Percentiles rank a stretch among this genome's conserved stretches.
These are phyloP conservation scores for Paxillus rubicundulus DNA, from an alignment of 768 basidiomycete genomes.

Conservation along the genomic window DNA sequence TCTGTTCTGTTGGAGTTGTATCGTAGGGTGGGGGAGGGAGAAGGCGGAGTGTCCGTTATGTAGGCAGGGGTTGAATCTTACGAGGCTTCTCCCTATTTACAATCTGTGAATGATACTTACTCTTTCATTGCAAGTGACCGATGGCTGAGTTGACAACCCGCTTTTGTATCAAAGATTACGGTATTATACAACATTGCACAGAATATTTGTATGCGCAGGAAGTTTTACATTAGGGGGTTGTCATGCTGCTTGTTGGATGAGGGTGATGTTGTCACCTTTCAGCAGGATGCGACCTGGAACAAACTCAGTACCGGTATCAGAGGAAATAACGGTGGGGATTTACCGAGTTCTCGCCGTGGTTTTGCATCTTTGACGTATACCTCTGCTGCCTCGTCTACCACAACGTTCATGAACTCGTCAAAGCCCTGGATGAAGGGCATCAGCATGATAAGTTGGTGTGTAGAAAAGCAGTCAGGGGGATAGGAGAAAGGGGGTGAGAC, in stretches of 20 bases:
- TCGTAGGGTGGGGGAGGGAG: conserved; percentile 85
- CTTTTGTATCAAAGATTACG: background rate
- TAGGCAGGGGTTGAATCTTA: conserved; percentile 69
- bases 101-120: conserved; percentile 56
- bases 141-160: background rate
- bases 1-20: conserved; percentile 87
- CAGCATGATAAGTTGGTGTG: conserved; percentile 16
- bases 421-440: conserved; percentile 66
- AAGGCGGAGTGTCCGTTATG: conserved; percentile 90
- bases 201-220: conserved; percentile 4
- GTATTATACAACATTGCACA: conserved; percentile 22
- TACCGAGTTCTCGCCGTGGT: conserved; percentile 81
- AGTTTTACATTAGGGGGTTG: conserved; percentile 11
- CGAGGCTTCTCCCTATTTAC: conserved; percentile 75
- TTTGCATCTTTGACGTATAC: conserved; percentile 89
- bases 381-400: conserved; percentile 91
- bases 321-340: conserved; percentile 21
- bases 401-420: conserved; percentile 99
- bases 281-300: conserved; percentile 84
- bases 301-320: conserved; percentile 1
- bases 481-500: conserved; percentile 4
- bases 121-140: background rate
- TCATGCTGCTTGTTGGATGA: conserved; percentile 72
- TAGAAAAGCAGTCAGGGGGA: conserved; percentile 3
- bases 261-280: conserved; percentile 98